Evolutionary conservation across 148 eudicot species (phyloP), one percentile per base, ranked within the genome.

Genomic region (Camellia lanceoleosa): DNA sequence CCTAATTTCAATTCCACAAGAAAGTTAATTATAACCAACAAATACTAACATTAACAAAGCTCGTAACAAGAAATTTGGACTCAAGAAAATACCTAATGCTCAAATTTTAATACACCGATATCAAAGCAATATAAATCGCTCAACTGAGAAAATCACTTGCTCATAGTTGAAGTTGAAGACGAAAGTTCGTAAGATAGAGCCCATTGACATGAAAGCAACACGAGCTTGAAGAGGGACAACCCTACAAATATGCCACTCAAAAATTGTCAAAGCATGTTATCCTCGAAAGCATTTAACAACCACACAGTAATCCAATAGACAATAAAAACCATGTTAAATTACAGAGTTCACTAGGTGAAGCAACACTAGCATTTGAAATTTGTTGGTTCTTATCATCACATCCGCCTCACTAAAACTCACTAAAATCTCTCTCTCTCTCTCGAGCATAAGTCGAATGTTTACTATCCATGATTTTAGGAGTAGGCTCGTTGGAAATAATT

Each of bases 121-220:
- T 60, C 54, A 69, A 61, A 30, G 7, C 18, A 19, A 70, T 7
- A 43, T 41, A 49, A 10, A 71, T 12, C 16, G 19, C 62, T n/a
- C 68, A 76, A 75, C 60, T 75, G 64, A 79, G 63, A 7, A 13
- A 58, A 46, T 87, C 84, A 93, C 84, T 87, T 91, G 93, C 87
- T 91, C 92, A 93, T 85, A n/a, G n/a, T n/a, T n/a, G n/a, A n/a
- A 19, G 94, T 93, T 74, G 98, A 91, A 75, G 99, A 96, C 56
- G 93, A 86, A 90, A 96, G 80, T 93, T 96, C 99, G 80, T n/a
- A 96, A 96, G 86, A 96, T 92, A 72, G 99, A 96, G 42, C 90
- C 93, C 86, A 85, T 73, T 15, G 97, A 96, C 99, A 96, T 96
- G 90, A 96, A 96, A 65, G 92, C 98, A 79, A 96, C 99, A 19